phyloP scores from a whole-genome alignment of 345 rosid species.

The Erysimum cheiranthoides region DNA sequence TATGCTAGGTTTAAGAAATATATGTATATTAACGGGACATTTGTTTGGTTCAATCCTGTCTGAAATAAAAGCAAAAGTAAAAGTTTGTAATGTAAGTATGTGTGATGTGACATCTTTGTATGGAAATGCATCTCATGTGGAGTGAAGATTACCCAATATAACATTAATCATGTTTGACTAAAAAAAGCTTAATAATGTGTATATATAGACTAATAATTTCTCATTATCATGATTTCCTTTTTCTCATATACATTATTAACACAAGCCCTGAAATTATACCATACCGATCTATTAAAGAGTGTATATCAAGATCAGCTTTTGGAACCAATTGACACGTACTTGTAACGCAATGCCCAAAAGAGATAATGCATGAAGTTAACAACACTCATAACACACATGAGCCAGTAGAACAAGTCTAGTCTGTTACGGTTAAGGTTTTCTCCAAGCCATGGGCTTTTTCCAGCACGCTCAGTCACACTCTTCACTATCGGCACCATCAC shows the following conservation, averaged over 20 bases:
- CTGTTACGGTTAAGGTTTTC: conserved; percentile 53
- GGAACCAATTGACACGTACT: conserved; percentile 53
- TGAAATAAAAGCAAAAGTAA: background rate
- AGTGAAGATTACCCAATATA: background rate
- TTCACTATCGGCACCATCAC: conserved; percentile 69
- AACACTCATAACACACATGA: conserved; percentile 59
- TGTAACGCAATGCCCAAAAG: conserved; percentile 66
- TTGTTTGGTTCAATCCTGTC: background rate
- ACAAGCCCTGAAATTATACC: too few relatives aligned
- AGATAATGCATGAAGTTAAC: conserved; percentile 68
- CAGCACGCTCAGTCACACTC: conserved; percentile 43
- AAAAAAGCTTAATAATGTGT: background rate
- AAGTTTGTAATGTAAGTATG: background rate
- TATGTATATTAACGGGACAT: too few relatives aligned
- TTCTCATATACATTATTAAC: too few relatives aligned
- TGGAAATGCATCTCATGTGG: conserved; percentile 1
- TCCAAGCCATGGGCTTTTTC: conserved; percentile 63
- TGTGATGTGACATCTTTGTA: background rate
- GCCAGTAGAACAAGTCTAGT: conserved; percentile 73
- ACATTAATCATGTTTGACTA: too few relatives aligned
- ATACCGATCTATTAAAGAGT: background rate
- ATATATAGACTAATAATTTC: background rate
- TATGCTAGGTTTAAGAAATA: too few relatives aligned
- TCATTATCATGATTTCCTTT: background rate
- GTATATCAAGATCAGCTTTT: conserved; percentile 19